Percentiles rank a stretch among this genome's conserved stretches.
Evolutionary conservation across 75 land plant genomes (phyloP).

Genomic region (Cupressus sempervirens): DNA sequence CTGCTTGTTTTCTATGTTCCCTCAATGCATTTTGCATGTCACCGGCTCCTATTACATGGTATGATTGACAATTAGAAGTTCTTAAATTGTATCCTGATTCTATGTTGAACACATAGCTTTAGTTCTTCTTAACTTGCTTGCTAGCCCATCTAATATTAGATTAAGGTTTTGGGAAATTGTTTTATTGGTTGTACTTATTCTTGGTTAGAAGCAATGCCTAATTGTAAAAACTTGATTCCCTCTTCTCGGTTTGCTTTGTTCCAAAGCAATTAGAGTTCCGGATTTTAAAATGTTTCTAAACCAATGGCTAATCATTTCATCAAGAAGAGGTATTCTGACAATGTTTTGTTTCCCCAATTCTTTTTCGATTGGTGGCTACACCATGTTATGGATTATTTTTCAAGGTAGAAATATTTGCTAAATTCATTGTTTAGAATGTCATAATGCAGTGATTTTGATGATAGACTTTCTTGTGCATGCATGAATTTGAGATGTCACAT

Average conservation of each 20-base stretch:
- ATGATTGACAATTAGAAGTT: background rate
- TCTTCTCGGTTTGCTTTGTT: background rate
- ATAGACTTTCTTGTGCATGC: too few species aligned
- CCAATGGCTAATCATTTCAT: background rate
- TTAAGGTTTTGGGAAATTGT: background rate
- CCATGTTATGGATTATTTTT: too few species aligned
- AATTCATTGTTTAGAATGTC: too few species aligned
- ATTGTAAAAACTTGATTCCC: background rate
- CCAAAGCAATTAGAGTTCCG: background rate
- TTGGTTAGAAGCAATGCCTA: background rate
- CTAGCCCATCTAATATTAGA: background rate
- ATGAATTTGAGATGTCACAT: too few species aligned
- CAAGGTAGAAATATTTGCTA: too few species aligned
- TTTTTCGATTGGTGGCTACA: too few species aligned
- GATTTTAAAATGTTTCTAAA: background rate
- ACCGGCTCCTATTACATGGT: background rate
- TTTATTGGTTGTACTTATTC: too few species aligned
- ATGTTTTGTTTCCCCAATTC: background rate
- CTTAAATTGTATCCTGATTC: background rate
- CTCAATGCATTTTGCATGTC: background rate
- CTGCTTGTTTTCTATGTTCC: background rate
- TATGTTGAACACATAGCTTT: background rate
- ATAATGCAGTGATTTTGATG: too few species aligned
- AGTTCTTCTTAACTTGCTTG: background rate
- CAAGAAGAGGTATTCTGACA: background rate